These are phyloP conservation scores for Phytophthora meadii DNA, from an alignment of 352 stramenopile species.

Conservation along the genomic window DNA sequence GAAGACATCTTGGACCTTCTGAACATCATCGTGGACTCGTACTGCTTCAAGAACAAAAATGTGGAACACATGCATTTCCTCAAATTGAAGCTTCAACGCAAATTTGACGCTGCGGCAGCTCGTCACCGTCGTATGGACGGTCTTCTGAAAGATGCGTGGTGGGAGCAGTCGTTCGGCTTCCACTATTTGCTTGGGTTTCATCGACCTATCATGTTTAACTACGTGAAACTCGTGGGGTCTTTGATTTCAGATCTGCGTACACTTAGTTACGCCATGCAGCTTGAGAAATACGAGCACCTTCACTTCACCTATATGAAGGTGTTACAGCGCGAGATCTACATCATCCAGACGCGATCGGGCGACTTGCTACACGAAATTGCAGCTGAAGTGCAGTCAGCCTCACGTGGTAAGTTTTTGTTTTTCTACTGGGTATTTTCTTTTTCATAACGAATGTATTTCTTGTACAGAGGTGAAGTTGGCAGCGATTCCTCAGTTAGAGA, in stretches of 20 bases:
- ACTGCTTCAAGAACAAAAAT: conserved; percentile 90
- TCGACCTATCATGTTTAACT: conserved; percentile 73
- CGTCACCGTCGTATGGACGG: conserved; percentile 64
- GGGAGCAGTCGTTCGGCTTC: conserved; percentile 80
- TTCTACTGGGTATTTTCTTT: not conserved
- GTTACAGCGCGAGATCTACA: conserved; percentile 80
- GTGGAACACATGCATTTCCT: conserved; percentile 84
- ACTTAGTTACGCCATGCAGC: conserved; percentile 78
- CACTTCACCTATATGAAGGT: conserved; percentile 81
- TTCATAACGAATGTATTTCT: not conserved
- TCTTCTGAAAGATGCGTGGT: conserved; percentile 80
- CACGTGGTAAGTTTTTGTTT: conserved; percentile 38
- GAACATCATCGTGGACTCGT: conserved; percentile 85
- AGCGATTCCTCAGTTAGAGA: conserved; percentile 54
- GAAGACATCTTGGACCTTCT: conserved; percentile 75
- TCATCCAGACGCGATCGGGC: conserved; percentile 71
- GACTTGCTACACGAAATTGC: conserved; percentile 77
- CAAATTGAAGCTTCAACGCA: conserved; percentile 70
- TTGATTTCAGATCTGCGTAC: conserved; percentile 71
- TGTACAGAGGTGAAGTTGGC: conserved; percentile 53
- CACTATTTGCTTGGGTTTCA: conserved; percentile 69
- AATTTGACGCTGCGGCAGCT: conserved; percentile 64
- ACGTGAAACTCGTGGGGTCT: conserved; percentile 68
- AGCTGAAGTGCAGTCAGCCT: conserved; percentile 55
- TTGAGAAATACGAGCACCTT: conserved; percentile 78